Conservation (phyloP, 805 yeast species). For the Alloascoidea africana region DNA sequence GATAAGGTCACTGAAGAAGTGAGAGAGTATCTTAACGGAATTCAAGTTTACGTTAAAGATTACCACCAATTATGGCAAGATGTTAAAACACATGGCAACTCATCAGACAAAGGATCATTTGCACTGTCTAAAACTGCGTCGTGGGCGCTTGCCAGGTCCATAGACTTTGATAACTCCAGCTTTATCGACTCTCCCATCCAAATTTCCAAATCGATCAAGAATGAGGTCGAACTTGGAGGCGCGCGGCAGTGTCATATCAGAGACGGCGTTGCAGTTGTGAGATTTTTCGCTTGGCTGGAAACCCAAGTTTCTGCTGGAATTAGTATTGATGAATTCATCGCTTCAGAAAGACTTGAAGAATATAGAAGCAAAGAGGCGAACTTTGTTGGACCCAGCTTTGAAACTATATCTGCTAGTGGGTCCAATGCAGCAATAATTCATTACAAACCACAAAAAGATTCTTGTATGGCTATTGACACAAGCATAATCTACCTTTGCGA, state of each 20-base stretch:
- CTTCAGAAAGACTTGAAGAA: conserved; percentile 34
- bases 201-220: conserved; percentile 63
- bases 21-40: conserved; percentile 23
- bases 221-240: conserved; percentile 53
- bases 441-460: conserved; percentile 44
- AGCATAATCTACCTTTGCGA: conserved; percentile 63
- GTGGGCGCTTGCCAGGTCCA: conserved; percentile 49
- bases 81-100: conserved; percentile 15
- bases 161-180: conserved; percentile 24
- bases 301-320: conserved; percentile 26
- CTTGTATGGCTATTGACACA: conserved; percentile 47
- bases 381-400: conserved; percentile 48
- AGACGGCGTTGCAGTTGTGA: conserved; percentile 66
- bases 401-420: conserved; percentile 64
- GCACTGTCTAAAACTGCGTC: conserved; percentile 43
- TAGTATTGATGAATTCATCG: conserved; percentile 41
- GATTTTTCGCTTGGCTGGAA: conserved; percentile 77
- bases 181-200: conserved; percentile 45
- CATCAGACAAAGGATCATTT: no score
- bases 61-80: conserved; percentile 49
- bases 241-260: conserved; percentile 64
- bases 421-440: conserved; percentile 69
- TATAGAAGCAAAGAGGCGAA: conserved; percentile 21
- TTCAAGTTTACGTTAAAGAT: conserved; percentile 29
- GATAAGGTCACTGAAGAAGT: conserved; percentile 24